These are phyloP conservation scores for Alnus rubra DNA, from an alignment of 306 rosid species.

Conservation along the genomic window DNA sequence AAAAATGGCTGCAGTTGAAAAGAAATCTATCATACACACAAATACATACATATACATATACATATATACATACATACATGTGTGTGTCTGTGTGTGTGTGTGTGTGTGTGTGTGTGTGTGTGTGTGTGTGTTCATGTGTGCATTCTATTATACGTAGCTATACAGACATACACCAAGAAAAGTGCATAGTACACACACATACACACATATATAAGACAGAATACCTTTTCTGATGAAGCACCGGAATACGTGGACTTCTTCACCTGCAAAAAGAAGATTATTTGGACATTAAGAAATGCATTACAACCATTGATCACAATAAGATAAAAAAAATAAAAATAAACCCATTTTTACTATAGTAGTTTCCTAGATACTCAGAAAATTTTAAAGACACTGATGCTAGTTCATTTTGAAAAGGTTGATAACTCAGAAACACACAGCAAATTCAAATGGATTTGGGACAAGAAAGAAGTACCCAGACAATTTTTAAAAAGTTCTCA, in stretches of 20 bases:
- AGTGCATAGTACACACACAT: background rate
- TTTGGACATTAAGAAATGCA: slow-evolving; percentile 2
- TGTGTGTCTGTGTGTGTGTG: too few species aligned
- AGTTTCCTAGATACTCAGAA: background rate
- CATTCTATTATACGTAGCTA: slow-evolving; percentile 12
- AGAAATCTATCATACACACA: background rate
- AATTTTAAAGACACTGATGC: background rate
- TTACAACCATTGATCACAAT: slow-evolving; percentile 22
- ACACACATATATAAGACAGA: slow-evolving; percentile 12
- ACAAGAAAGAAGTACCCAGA: background rate
- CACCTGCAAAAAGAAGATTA: slow-evolving; percentile 42
- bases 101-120: background rate
- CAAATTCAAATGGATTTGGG: slow-evolving; percentile 8
- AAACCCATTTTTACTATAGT: background rate
- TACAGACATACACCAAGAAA: slow-evolving; percentile 9
- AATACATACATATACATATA: background rate
- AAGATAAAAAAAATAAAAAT: background rate
- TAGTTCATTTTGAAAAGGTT: background rate
- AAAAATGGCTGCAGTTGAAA: slow-evolving; percentile 1
- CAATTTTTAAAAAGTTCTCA: background rate
- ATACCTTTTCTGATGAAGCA: slow-evolving; percentile 54
- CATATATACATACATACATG: too few species aligned
- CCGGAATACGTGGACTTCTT: slow-evolving; percentile 39
- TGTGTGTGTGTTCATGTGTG: background rate
- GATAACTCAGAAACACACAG: background rate